These are phyloP conservation scores for Aegilops umbellulata DNA, from an alignment of 176 grass and related monocot species.

Conservation along the genomic window DNA sequence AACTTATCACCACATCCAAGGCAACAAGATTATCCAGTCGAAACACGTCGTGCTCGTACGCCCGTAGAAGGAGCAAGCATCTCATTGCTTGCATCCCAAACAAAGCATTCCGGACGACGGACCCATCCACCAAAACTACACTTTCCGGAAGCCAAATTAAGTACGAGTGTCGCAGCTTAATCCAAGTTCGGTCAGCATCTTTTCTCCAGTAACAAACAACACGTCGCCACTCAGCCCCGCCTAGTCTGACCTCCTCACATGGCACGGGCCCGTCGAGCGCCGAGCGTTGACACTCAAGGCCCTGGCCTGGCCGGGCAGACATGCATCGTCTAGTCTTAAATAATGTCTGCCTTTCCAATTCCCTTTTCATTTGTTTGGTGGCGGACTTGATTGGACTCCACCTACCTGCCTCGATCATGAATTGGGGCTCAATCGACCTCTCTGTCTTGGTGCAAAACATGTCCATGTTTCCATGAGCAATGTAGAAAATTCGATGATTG, in stretches of 20 bases:
- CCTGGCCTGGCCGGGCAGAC: too few relatives aligned
- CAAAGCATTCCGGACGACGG: slow-evolving; percentile 23
- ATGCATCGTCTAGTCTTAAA: not conserved
- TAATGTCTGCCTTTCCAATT: not conserved
- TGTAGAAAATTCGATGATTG: not conserved
- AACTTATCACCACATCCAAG: slow-evolving; percentile 14
- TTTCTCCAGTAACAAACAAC: not conserved
- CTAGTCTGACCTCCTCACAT: slow-evolving; percentile 14
- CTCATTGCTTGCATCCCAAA: slow-evolving; percentile 31
- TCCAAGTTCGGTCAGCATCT: slow-evolving; percentile 19
- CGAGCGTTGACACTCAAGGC: slow-evolving; percentile 19
- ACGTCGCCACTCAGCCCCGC: not conserved
- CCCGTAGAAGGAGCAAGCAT: not conserved
- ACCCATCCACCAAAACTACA: not conserved
- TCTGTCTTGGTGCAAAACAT: not conserved
- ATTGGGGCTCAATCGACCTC: not conserved
- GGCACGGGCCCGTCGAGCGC: not conserved
- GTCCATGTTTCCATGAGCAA: not conserved
- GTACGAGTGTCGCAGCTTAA: not conserved
- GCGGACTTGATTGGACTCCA: not conserved
- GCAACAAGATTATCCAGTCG: not conserved
- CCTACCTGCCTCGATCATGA: not conserved
- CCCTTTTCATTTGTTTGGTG: not conserved
- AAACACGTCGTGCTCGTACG: not conserved
- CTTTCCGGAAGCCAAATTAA: not conserved